A percentile compares a stretch with the other conserved stretches of the same genome.
Evolutionary conservation across 2,329 filamentous ascomycete species (phyloP).

Genomic region (Magnaporthales sp.): DNA sequence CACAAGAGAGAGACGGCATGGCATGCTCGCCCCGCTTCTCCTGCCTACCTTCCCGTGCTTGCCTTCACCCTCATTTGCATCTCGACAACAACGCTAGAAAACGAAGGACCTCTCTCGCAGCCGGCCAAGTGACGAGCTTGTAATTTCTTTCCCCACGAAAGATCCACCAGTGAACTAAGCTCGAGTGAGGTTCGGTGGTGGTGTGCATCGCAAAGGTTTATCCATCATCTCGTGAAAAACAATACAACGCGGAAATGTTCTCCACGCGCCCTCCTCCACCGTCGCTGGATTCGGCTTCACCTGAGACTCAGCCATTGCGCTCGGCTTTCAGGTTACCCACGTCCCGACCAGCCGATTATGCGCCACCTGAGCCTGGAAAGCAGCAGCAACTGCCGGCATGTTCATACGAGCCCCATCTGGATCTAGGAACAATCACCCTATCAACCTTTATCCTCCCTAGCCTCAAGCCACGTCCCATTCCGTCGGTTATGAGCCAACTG

Average conservation of each 20-base stretch:
- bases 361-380: neutral
- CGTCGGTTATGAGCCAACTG: constrained; percentile 3
- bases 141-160: neutral
- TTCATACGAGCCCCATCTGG: neutral
- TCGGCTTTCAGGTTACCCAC: neutral
- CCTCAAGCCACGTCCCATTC: neutral
- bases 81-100: neutral
- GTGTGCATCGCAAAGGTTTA: neutral
- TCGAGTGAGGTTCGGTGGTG: neutral
- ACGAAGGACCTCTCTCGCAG: neutral
- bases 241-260: constrained; percentile 4
- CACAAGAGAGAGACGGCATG: neutral
- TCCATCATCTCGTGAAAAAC: neutral
- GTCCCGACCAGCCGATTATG: neutral
- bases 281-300: neutral
- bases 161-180: neutral
- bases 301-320: neutral
- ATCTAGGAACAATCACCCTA: neutral
- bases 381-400: neutral
- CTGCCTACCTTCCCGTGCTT: neutral
- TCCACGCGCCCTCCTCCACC: constrained; percentile 1
- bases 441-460: neutral
- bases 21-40: neutral
- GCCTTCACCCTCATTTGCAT: neutral
- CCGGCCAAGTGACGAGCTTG: neutral